Evolutionary conservation across 1,284 basidiomycete genomes (phyloP), one percentile per base, ranked within the genome.

Genomic region (Wolfiporia cocos): DNA sequence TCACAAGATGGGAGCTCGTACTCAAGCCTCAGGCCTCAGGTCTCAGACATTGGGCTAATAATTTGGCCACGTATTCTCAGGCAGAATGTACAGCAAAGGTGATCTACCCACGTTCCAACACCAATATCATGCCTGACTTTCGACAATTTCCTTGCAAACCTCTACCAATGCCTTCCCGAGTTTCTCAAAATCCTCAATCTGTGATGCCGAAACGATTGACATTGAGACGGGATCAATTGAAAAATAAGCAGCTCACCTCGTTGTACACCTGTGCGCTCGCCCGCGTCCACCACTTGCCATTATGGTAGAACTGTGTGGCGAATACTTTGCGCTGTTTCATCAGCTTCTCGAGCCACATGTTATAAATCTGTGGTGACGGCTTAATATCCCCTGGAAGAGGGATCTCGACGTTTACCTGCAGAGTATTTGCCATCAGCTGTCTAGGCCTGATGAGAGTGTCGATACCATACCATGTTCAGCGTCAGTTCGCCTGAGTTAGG

Each of bases 381-480:
- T 21, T 55, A 3, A 74, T 52, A 2, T 52, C 49, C 0, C 57
- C 51, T 3, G 78, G 66, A 31, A 83, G 57, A 0, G 76, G 78
- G 2, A 83, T 57, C 33, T 71, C 68, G 24, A 81, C 75, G 48
- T 79, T 79, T 17, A 74, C 71, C 73, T 75, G 36, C 17, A 19
- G n/a, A n/a, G n/a, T n/a, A n/a, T n/a, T n/a, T n/a, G n/a, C n/a
- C n/a, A n/a, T n/a, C n/a, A n/a, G n/a, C n/a, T n/a, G n/a, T n/a
- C n/a, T n/a, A n/a, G n/a, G n/a, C n/a, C n/a, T n/a, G n/a, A n/a
- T n/a, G n/a, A n/a, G n/a, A n/a, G n/a, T n/a, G n/a, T n/a, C n/a
- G n/a, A n/a, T n/a, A n/a, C n/a, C n/a, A n/a, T n/a, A 82, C 85
- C 87, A 91, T 90, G 50, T 76, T 79, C 21, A 76, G 60, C 0